Evolutionary conservation across 2,329 filamentous ascomycete species (phyloP), one percentile per base, ranked within the genome.

Genomic region (Talaromyces sp.): DNA sequence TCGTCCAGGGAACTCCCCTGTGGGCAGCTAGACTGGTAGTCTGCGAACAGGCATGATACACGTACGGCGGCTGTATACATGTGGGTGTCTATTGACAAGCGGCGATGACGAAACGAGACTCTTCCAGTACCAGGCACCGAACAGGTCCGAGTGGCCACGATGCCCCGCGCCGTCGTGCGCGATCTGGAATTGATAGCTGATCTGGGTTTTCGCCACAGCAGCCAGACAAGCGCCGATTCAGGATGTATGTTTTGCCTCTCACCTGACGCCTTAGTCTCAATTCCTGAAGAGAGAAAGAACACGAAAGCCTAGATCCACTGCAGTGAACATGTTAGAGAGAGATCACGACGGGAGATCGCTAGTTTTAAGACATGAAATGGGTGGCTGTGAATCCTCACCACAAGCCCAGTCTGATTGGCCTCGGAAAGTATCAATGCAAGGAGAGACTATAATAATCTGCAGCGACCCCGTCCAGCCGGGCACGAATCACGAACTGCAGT

Each of bases 361-460:
- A 52, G 49, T 29, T 52, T 52, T n/a, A 29, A 31, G 49, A 52
- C 49, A 17, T 52, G 27, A 58, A 55, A 57, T 60, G 31, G 17
- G 27, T 60, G 56, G 55, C 55, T 55, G 55, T 56, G 41, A 11
- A 50, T 62, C 51, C 29, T 38, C 49, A 31, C 49, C 35, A 26
- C 14, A 29, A 10, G 31, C 24, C 24, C 58, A 52, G 53, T 56
- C 52, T 64, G 61, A 71, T 72, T 69, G 65, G 68, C 61, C 63
- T 61, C 62, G 67, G 62, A 63, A 55, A 70, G 65, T 73, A 71
- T 73, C 69, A 65, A 73, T 73, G 72, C 71, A 75, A 75, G 73
- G 73, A 68, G 69, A 69, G 60, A 59, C 62, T 63, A 66, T 64
- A 66, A 58, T 61, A 63, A 64, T 65, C 67, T 66, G 67, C 66